Base-by-base conservation (phyloP, 1,139 yeast genomes). In the Meyerozyma athensensis region DNA sequence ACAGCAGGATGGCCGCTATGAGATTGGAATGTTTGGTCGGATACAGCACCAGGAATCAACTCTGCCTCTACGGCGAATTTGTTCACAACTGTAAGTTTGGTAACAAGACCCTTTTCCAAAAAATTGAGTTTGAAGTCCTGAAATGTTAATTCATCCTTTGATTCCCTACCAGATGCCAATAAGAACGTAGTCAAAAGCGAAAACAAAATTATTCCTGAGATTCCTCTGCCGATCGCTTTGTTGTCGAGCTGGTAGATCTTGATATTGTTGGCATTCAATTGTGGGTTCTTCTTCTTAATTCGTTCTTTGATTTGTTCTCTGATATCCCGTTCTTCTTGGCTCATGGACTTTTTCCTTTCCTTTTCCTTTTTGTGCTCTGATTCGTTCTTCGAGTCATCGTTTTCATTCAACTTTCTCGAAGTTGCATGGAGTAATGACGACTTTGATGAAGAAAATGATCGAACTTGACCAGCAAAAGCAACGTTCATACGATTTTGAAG, bases 71-170 rank as follows among this genome's bases (percentile, higher is more conserved):
- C 97, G n/a, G 76, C 68, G 40, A 75, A 72, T 50, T 80, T 80
- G 61, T 90, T 90, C 28, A 89, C 74, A 26, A 92, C 97, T 16
- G 73, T 72, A 34, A 92, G 70, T 45, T 76, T 78, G 41, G 81
- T 78, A 20, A 92, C 97, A 34, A 84, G 68, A 4, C 97, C 97
- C 50, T 81, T 82, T 47, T 86, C 94, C 33, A 92, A 70, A 54
- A 84, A 87, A 43, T 83, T 80, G 17, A 81, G 74, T 54, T 86
- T 85, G 69, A 92, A 92, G 57, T 87, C 96, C 61, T 90, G 97
- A 74, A 86, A 87, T 2, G 97, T 84, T 45, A 92, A 68, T 46
- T 76, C 74, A 42, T 68, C 58, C 24, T 36, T 36, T 9, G 62
- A 56, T 20, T 51, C 52, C 21, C 45, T 41, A 5, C 45, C 43